Percentiles rank a stretch among this genome's conserved stretches.
Conservation (phyloP, 371 early-diverging fungal species). For the Mucor indicus region DNA sequence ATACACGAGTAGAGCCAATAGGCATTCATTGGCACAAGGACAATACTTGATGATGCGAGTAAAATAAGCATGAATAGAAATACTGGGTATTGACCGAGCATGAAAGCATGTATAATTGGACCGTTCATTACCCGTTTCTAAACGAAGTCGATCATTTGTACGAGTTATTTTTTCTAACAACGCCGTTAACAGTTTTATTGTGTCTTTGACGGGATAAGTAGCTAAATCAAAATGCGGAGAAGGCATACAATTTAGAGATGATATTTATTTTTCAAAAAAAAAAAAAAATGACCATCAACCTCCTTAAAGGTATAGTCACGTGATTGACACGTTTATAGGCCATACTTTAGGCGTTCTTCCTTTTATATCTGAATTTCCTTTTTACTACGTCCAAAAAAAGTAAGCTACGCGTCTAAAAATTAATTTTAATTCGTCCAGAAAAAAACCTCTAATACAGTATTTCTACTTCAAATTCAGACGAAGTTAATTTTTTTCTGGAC, state of each 20-base stretch:
- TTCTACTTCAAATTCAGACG: too few species aligned
- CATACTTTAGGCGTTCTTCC: too few species aligned
- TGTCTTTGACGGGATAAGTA: conserved; percentile 27
- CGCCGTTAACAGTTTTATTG: conserved; percentile 27
- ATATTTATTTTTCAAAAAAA: not conserved
- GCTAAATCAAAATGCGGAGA: conserved; percentile 18
- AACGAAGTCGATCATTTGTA: conserved; percentile 18
- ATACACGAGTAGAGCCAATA: conserved; percentile 80
- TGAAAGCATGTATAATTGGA: conserved; percentile 59
- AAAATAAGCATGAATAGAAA: conserved; percentile 79
- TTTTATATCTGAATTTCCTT: too few species aligned
- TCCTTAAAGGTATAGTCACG: too few species aligned
- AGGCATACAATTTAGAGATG: conserved; percentile 1
- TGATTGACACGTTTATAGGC: too few species aligned
- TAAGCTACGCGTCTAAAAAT: too few species aligned
- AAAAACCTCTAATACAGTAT: too few species aligned
- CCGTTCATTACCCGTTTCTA: conserved; percentile 6
- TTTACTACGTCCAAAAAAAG: too few species aligned
- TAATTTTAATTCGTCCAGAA: too few species aligned
- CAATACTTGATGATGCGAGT: conserved; percentile 87
- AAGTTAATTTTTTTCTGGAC: too few species aligned
- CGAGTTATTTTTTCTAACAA: conserved; percentile 25
- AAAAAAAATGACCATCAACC: not conserved
- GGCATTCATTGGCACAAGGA: conserved; percentile 85
- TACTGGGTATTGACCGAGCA: conserved; percentile 85